These are phyloP conservation scores for Rhynchospora tenuis DNA, from an alignment of 176 grass and related monocot species.

Conservation along the genomic window DNA sequence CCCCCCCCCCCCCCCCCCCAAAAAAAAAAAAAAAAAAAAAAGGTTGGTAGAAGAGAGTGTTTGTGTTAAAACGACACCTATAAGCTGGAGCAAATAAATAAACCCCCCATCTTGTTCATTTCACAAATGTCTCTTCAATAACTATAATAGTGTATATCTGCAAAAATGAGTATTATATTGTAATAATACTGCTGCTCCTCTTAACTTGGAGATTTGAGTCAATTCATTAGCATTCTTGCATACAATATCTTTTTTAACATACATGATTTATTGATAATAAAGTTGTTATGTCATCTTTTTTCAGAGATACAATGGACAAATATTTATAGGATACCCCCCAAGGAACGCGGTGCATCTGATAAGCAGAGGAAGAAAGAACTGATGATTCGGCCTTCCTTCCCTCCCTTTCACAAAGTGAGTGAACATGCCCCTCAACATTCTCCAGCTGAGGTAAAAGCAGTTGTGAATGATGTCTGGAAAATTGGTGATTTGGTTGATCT, in stretches of 20 bases:
- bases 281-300: not conserved
- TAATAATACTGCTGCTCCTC: not conserved
- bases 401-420: conserved; percentile 6
- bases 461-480: not conserved
- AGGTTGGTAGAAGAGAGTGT: no score
- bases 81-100: no score
- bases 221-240: not conserved
- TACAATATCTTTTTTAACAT: not conserved
- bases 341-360: not conserved
- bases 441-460: not conserved
- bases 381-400: conserved; percentile 17
- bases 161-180: not conserved
- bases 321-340: not conserved
- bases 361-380: conserved; percentile 8
- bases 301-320: conserved; percentile 1
- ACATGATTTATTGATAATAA: not conserved
- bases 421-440: not conserved
- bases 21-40: no score
- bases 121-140: not conserved
- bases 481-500: conserved; percentile 1
- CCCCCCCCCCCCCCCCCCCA: no score
- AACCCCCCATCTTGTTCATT: not conserved
- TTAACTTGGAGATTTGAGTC: not conserved
- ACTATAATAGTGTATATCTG: not conserved
- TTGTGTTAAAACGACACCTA: no score